phyloP scores from a whole-genome alignment of 2,329 filamentous ascomycete genomes.

The Nigrospora oryzae region DNA sequence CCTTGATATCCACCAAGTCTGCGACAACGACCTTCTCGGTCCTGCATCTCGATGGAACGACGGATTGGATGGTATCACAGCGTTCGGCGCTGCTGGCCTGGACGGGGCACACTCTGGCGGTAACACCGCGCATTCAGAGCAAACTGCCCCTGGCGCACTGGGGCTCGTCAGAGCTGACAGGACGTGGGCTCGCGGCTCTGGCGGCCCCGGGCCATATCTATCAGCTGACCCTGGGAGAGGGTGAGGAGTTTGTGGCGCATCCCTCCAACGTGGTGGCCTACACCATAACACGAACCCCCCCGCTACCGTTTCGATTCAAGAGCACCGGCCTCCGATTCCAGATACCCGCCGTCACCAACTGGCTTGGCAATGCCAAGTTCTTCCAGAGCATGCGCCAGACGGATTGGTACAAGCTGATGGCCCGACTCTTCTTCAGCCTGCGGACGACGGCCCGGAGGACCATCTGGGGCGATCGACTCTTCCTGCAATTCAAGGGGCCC shows the following conservation, averaged over 20 bases:
- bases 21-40: constrained; percentile 80
- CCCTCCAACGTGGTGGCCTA: constrained; percentile 91
- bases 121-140: constrained; percentile 68
- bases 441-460: constrained; percentile 72
- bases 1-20: constrained; percentile 80
- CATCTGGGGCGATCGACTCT: constrained; percentile 90
- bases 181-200: constrained; percentile 77
- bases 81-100: constrained; percentile 86
- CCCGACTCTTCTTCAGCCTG: constrained; percentile 56
- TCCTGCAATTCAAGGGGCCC: constrained; percentile 83
- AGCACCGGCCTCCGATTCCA: constrained; percentile 70
- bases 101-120: constrained; percentile 79
- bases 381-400: constrained; percentile 65
- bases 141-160: constrained; percentile 75
- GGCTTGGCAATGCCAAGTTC: constrained; percentile 65
- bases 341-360: constrained; percentile 59
- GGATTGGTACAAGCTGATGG: constrained; percentile 61
- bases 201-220: constrained; percentile 85
- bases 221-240: constrained; percentile 68
- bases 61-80: constrained; percentile 92
- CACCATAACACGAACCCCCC: constrained; percentile 63
- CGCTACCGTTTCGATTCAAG: constrained; percentile 80
- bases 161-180: constrained; percentile 84
- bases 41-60: constrained; percentile 82
- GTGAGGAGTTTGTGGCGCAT: constrained; percentile 86